A percentile compares a stretch with the other conserved stretches of the same genome.
Conservation (phyloP, 2,329 filamentous ascomycete genomes). For the Monilinia aucupariae region DNA sequence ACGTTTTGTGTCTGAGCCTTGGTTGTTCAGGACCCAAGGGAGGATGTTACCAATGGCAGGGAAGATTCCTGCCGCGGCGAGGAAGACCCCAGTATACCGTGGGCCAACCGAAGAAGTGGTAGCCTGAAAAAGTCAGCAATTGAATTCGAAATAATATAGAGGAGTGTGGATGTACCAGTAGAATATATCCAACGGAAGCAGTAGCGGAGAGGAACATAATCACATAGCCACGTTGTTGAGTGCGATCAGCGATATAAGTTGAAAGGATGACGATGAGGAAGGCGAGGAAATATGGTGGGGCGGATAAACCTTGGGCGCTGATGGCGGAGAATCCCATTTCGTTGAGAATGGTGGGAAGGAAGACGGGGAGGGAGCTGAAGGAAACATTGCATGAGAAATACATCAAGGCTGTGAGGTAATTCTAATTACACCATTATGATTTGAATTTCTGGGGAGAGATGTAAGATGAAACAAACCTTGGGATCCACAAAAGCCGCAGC, state of each 20-base stretch:
- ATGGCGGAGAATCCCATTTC: conserved; percentile 64
- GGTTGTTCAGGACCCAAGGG: conserved; percentile 65
- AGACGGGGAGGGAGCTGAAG: conserved; percentile 60
- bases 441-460: not conserved
- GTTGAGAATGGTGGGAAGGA: conserved; percentile 56
- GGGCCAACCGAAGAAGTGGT: conserved; percentile 42
- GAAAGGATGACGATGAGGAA: conserved; percentile 57
- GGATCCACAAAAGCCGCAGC: conserved; percentile 43
- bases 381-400: conserved; percentile 60
- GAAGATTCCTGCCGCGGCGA: conserved; percentile 58
- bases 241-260: conserved; percentile 60
- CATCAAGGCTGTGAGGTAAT: conserved; percentile 39
- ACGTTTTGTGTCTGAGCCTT: conserved; percentile 61
- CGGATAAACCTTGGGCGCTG: conserved; percentile 65
- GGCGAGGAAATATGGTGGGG: conserved; percentile 64
- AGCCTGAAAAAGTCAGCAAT: not conserved
- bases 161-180: conserved; percentile 44
- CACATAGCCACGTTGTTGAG: conserved; percentile 57
- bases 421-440: conserved; percentile 16
- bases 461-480: conserved; percentile 34
- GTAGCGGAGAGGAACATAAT: conserved; percentile 52
- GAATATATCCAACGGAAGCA: conserved; percentile 57
- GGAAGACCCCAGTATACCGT: conserved; percentile 45
- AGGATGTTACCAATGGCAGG: conserved; percentile 65
- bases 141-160: not conserved